Base-by-base conservation (phyloP, 805 yeast species). In the Schwanniomyces yamadae region DNA sequence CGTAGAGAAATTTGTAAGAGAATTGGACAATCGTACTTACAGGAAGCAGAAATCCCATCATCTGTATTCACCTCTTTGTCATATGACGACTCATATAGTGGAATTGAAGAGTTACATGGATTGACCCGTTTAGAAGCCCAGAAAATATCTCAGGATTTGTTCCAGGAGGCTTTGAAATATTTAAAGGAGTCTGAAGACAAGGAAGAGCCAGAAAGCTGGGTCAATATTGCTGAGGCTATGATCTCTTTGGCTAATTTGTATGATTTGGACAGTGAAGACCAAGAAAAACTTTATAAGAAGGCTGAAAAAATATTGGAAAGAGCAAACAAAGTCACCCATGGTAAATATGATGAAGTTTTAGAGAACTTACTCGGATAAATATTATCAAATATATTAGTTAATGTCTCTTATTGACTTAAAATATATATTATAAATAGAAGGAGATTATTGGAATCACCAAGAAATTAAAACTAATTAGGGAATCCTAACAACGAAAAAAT, bases 251-350 rank as follows among this genome's bases (percentile, higher is more conserved):
- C 90, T 11, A 90, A 89, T 49, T 55, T 89, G 33, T 69, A 73
- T 41, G 85, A 81, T 6, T 63, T 76, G 17, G 88, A 82, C 18
- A 70, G 82, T 34, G 62, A 65, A 22, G 84, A 81, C 28, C 95
- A 88, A 61, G 85, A 82, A 41, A 49, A 67, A 4, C 63, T 74
- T 33, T 90, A 90, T 56, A 57, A 60, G 12, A 68, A 73, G 37
- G 98, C 97, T 0, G 90, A 87, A 50, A 62, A 66, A 41, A 69
- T 78, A 19, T 64, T 90, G 47, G 71, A 64, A 33, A 78, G 74
- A 51, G 95, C 96, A 12, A 84, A 86, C 59, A 81, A 78, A 42
- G 89, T 86, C 2, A 81, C 89, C 6, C 83, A 84, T 53, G 91
- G 91, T 10, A 80, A 80, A 53, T 85, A 72, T 54, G 77, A 78